Base-by-base conservation (phyloP, 2,329 filamentous ascomycete genomes). In the Onygenales sp. region DNA sequence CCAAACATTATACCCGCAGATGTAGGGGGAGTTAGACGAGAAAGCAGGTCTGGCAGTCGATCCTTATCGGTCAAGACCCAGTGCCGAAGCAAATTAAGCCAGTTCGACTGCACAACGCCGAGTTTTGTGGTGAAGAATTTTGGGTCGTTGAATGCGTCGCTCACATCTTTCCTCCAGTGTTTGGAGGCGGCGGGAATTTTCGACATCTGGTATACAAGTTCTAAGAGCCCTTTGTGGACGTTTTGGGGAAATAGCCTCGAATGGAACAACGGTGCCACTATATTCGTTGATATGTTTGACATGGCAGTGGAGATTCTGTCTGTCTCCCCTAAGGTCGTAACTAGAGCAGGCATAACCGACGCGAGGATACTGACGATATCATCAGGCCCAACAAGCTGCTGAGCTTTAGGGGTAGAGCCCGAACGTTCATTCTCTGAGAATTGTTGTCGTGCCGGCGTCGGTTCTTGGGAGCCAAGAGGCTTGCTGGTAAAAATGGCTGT, bases 1-100 rank as follows among this genome's bases (percentile, higher is more conserved):
- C 93, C 93, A 64, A 98, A 98, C 66, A 98, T 92, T 61, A 98
- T 94, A 7, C 93, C 93, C 0, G 94, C 93, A 11, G 91, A 92
- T 1, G 91, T 89, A 5, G 93, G 93, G 3, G 91, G 81, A 5
- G 84, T 84, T 57, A 98, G 80, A 17, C 89, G 85, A 39, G 81
- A 77, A 7, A 97, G 71, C 3, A 96, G 75, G 57, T 98, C 93
- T 0, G 84, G 76, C 71, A 98, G 80, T 46, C 87, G 83, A 52
- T 96, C 91, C 70, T 95, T 96, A 68, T 98, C 93, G 13, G 82
- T 82, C 11, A 91, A 73, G 3, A 83, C 80, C 87, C 91, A 95
- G 66, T 95, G 89, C 40, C 83, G 84, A 21, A 98, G 71, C 11
- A 97, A 77, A 0, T 86, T 84, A 54, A 96, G 77, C 93, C 93